Conservation (phyloP, 768 basidiomycete genomes). For the Russula virescens region DNA sequence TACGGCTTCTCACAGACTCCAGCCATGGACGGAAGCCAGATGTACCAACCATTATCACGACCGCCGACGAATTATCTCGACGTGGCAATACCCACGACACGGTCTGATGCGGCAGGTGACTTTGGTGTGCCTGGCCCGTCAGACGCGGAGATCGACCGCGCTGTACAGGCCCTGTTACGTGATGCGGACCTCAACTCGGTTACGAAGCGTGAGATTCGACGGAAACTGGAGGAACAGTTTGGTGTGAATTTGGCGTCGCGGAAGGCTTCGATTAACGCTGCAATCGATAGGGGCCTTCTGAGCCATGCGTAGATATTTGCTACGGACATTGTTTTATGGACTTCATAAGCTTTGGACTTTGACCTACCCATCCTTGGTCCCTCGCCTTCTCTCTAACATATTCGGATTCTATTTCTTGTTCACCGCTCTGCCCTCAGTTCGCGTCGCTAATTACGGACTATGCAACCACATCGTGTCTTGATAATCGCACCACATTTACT, state of each 20-base stretch:
- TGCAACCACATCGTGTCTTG: slow-evolving; percentile 20
- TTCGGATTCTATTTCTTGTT: background rate
- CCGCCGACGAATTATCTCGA: slow-evolving; percentile 76
- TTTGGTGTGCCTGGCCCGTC: slow-evolving; percentile 45
- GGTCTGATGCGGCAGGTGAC: slow-evolving; percentile 45
- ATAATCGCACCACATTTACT: slow-evolving; percentile 20
- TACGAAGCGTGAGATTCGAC: slow-evolving; percentile 88
- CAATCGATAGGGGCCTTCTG: slow-evolving; percentile 68
- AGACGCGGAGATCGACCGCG: slow-evolving; percentile 66
- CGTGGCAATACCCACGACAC: slow-evolving; percentile 50
- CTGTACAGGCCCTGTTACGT: slow-evolving; percentile 67
- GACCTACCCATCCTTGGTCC: background rate
- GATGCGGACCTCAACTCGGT: slow-evolving; percentile 82
- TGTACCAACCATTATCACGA: slow-evolving; percentile 61
- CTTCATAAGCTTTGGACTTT: slow-evolving; percentile 20
- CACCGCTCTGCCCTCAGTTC: background rate
- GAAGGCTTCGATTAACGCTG: slow-evolving; percentile 69
- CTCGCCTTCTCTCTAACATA: background rate
- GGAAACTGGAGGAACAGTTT: slow-evolving; percentile 75
- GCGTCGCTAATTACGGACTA: slow-evolving; percentile 18
- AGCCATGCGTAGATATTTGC: slow-evolving; percentile 28
- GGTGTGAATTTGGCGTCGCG: slow-evolving; percentile 69
- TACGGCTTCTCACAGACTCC: no score
- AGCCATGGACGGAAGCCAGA: slow-evolving; percentile 31
- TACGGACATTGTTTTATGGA: slow-evolving; percentile 6